Base-by-base conservation (phyloP, 306 rosid species). In the Casuarina equisetifolia region DNA sequence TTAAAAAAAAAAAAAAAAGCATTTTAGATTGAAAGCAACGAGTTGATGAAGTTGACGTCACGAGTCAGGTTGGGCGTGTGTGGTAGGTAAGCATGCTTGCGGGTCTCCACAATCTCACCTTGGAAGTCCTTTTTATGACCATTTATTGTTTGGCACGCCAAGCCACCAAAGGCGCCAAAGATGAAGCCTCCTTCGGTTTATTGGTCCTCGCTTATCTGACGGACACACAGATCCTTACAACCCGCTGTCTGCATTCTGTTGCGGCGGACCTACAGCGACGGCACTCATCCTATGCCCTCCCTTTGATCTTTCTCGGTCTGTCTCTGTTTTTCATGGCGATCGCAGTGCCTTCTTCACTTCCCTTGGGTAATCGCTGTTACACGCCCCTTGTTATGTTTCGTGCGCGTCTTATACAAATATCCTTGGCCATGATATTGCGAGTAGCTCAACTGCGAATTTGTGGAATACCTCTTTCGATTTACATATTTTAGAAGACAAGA, bases 301-400 rank as follows among this genome's bases (percentile, higher is more conserved):
- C 48, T 46, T 40, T 57, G 51, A 53, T 55, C 9, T 67, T 48
- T 25, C 32, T 25, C 32, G 32, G 13, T 43, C 45, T 67, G 51
- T 45, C 75, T 20, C 42, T 77, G 70, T 63, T 25, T 25, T 25
- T 25, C 46, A 85, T 87, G 89, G 83, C 82, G 42, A 66, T 87
- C 42, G 82, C 84, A 3, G 79, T 64, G 6, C 78, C 84, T 72
- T 76, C 87, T 71, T 69, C 87, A 11, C 66, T 85, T n/a, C 75
- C 87, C 51, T 70, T 84, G 11, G 91, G 91, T 88, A 85, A 80
- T 52, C 39, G n/a, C 74, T 9, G 54, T 42, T 46, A 8, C 6
- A 25, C 35, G 62, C 62, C 36, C 49, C 40, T 63, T 66, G 17
- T 54, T 10, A 11, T 50, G 9, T 70, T 16, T 74, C 53, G 32